Base-by-base conservation (phyloP, 495 filamentous ascomycete species). In the Aspergillus cristatus region DNA sequence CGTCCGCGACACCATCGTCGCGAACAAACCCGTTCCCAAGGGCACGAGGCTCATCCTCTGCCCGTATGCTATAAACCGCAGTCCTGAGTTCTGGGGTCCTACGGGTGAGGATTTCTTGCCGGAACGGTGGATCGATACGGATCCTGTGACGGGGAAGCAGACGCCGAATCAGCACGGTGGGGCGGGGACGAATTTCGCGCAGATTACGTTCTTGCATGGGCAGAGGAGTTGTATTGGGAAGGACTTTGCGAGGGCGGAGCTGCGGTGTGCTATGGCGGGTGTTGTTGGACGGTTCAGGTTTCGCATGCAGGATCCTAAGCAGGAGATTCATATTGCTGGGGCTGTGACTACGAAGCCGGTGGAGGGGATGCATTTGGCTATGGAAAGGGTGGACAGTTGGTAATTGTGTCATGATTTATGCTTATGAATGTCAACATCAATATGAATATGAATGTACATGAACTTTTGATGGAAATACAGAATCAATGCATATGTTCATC, bases 261-360 rank as follows among this genome's bases (percentile, higher is more conserved):
- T 68, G 29, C 38, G 59, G 6, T 62, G 58, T 39, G 56, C 55
- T 1, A 38, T 63, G 36, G 60, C 61, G 4, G 58, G 63, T 1
- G 43, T 65, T 12, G 59, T 63, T 13, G 57, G 60, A 1, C 37
- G 54, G 28, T 67, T 57, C 48, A 39, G 28, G 22, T 55, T 71
- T 41, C 72, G 77, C 56, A 75, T 85, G 55, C 59, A 74, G 34
- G 71, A 82, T 47, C 62, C 70, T 36, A 69, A 79, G 55, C 62
- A 63, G 42, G 75, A 77, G 46, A 53, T 86, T 17, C 46, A 66
- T 18, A 75, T 82, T 40, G 76, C 72, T 35, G 70, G 74, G 1
- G 74, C 74, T 14, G 60, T 86, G 15, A 87, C 82, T 7, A 70
- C 73, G 6, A 79, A 73, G 50, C 82, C 82, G 1, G 61, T 61